Base-by-base conservation (phyloP, 495 filamentous ascomycete genomes). In the Tuber aestivum region DNA sequence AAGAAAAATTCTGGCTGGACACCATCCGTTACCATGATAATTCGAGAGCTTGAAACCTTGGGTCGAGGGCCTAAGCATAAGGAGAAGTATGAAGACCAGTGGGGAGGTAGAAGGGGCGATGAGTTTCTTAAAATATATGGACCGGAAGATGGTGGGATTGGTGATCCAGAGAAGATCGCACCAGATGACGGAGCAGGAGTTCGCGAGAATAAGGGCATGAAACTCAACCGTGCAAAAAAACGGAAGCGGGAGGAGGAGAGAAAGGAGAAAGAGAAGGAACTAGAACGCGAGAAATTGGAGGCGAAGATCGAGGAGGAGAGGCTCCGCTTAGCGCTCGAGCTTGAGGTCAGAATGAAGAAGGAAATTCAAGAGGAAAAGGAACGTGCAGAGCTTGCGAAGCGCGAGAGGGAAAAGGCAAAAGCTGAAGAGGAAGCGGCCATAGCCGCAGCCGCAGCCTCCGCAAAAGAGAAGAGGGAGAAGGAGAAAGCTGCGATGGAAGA, bases 1-100 rank as follows among this genome's bases (percentile, higher is more conserved):
- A 99, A 99, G 86, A 99, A 99, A 88, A 99, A 99, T 80, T 92
- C 95, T 0, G 90, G 94, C 10, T 99, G 95, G 95, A 91, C 91
- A 50, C 95, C 95, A 0, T 97, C 93, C 79, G 93, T 96, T 77
- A 97, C 96, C 0, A 99, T 99, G 95, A 95, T 98, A 69, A 89
- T 93, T 37, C 89, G 94, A 20, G 94, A 98, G 83, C 87, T 99
- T 14, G 91, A 90, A 69, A 86, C 87, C 14, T 86, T 92, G 32
- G 91, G 91, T 21, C 91, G 95, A 56, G 95, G 96, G 7, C 86
- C 81, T 23, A 82, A 81, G 68, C 79, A 83, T 38, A 83, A 79
- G 72, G 82, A 83, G 27, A 74, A 71, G n/a, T 83, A 77, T 44
- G 18, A 70, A 21, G 75, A 83, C 35, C 82, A 83, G 48, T 78